Evolutionary conservation across 2,329 filamentous ascomycete species (phyloP), one percentile per base, ranked within the genome.

Genomic region (Tolypocladium ovalisporum): DNA sequence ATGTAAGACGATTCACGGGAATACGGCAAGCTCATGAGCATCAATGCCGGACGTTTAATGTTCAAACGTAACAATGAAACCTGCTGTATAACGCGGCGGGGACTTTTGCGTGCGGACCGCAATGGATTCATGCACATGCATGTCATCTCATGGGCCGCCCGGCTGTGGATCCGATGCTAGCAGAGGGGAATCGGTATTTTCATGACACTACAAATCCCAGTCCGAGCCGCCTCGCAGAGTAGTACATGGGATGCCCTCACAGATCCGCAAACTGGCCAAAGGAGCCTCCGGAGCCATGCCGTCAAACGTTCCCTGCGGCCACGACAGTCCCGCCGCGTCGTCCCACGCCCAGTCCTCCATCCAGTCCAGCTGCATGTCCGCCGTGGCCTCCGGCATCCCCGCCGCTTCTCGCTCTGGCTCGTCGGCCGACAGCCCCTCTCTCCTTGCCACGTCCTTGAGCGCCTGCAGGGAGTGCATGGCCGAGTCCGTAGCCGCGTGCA

Each of bases 381-480:
- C 55, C 17, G 58, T 27, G n/a, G 55, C 52, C 6, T 61, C 57
- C 44, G 37, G 37, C 19, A 59, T 47, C 10, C 52, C 54, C 24
- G 56, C 42, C 35, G 53, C 54, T 32, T 63, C 60, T 22, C 54
- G 35, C 35, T 56, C 56, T 9, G 58, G 56, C 5, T 61, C 57
- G 9, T 62, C 59, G 1, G 53, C 15, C 6, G 57, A 44, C n/a
- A 66, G 44, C 4, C 64, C 66, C 32, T 65, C 62, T n/a, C 63
- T 56, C 44, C 66, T 64, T 1, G 73, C 72, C 40, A 71, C 61
- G 42, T 70, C 68, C 54, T 65, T 66, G 27, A 77, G 60, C 3
- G 75, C 52, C 7, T 66, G 63, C 32, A 69, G 67, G 49, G 69
- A 68, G n/a, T 62, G 58, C 53, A 60, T 59, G 34, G 67, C 62